Evolutionary conservation across 495 filamentous ascomycete genomes (phyloP).

Genomic region (Penicillium mononematosum): DNA sequence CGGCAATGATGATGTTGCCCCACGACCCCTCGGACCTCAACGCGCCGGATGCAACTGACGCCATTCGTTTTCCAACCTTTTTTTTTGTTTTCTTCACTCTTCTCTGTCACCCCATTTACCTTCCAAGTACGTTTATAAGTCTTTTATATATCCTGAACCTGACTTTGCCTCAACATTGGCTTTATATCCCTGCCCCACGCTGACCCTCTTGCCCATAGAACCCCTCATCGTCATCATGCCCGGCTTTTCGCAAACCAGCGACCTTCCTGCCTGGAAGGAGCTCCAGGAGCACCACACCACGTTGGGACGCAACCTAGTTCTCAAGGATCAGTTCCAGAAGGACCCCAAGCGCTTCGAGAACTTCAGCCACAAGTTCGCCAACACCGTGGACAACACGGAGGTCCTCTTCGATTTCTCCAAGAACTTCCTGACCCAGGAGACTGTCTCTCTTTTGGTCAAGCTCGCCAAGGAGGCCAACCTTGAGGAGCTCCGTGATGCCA

Average conservation of each 20-base stretch:
- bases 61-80: conserved; percentile 25
- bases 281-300: conserved; percentile 85
- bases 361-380: conserved; percentile 80
- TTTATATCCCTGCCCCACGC: conserved; percentile 33
- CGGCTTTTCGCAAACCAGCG: conserved; percentile 71
- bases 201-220: conserved; percentile 28
- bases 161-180: neutral
- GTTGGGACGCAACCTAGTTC: conserved; percentile 80
- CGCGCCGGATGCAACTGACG: conserved; percentile 38
- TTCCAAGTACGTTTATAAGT: conserved; percentile 15
- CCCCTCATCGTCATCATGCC: conserved; percentile 43
- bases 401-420: conserved; percentile 98
- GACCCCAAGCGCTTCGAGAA: conserved; percentile 88
- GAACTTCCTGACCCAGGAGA: conserved; percentile 95
- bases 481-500: conserved; percentile 90
- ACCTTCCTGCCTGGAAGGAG: conserved; percentile 78
- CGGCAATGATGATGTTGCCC: conserved; percentile 38
- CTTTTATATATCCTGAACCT: conserved; percentile 3
- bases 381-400: conserved; percentile 72
- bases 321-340: conserved; percentile 88
- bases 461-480: conserved; percentile 87
- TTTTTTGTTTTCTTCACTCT: conserved; percentile 14
- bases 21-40: conserved; percentile 45
- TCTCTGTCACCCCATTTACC: conserved; percentile 14
- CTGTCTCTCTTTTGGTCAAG: conserved; percentile 77